A percentile compares a stretch with the other conserved stretches of the same genome.
These are phyloP conservation scores for Entelexis sorbosivorans DNA, from an alignment of 1,139 yeast species.

Conservation along the genomic window DNA sequence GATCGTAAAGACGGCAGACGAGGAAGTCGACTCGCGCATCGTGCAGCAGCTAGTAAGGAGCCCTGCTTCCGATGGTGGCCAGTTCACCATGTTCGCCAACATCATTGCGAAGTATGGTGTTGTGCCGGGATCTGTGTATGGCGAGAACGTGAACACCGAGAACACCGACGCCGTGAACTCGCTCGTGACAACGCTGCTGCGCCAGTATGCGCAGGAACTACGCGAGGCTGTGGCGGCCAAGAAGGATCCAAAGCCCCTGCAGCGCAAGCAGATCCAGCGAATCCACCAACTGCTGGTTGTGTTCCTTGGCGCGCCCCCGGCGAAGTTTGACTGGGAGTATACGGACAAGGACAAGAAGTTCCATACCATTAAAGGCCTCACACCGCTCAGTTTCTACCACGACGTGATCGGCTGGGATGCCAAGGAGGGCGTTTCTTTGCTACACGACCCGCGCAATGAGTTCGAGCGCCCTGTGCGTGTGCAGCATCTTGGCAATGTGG, in stretches of 20 bases:
- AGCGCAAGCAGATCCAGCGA: constrained; percentile 47
- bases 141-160: constrained; percentile 60
- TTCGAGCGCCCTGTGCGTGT: constrained; percentile 54
- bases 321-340: constrained; percentile 61
- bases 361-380: constrained; percentile 39
- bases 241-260: constrained; percentile 26
- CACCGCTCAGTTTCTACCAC: constrained; percentile 53
- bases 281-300: constrained; percentile 53
- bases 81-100: constrained; percentile 71
- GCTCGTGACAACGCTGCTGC: constrained; percentile 52
- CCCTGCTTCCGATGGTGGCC: constrained; percentile 77
- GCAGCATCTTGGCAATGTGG: constrained; percentile 61
- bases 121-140: constrained; percentile 60
- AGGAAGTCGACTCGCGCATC: constrained; percentile 56
- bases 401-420: constrained; percentile 46
- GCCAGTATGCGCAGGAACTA: constrained; percentile 63
- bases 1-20: constrained; percentile 52
- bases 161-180: constrained; percentile 48
- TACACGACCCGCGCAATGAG: constrained; percentile 70
- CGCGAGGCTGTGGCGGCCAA: constrained; percentile 36
- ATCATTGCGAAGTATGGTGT: constrained; percentile 66
- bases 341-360: constrained; percentile 60
- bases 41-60: constrained; percentile 50
- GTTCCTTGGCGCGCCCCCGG: constrained; percentile 70
- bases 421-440: constrained; percentile 48